Evolutionary conservation across 805 yeast genomes (phyloP).

Genomic region (Torulaspora microellipsoides): DNA sequence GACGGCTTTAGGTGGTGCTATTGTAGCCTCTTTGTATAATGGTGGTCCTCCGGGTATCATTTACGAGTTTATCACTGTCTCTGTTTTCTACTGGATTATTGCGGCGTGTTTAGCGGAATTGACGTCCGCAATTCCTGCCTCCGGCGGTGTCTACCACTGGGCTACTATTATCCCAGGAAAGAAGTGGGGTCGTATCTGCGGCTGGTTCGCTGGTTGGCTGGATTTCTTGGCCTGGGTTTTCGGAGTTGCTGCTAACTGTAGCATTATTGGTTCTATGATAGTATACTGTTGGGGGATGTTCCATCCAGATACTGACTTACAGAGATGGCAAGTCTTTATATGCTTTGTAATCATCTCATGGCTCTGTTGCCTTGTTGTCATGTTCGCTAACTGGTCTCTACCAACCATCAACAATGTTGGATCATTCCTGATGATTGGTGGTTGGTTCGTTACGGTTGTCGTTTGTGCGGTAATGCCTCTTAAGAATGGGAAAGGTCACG

Average conservation of each 20-base stretch:
- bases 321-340: conserved; percentile 6
- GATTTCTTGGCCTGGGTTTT: conserved; percentile 7
- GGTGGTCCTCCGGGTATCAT: conserved; percentile 9
- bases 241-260: conserved; percentile 6
- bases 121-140: conserved; percentile 6
- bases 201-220: conserved; percentile 10
- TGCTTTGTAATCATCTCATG: conserved; percentile 3
- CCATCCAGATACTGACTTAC: conserved; percentile 1
- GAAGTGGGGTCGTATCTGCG: conserved; percentile 7
- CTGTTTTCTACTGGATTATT: conserved; percentile 8
- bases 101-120: conserved; percentile 8
- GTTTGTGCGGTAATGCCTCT: conserved; percentile 9
- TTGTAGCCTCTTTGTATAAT: conserved; percentile 7
- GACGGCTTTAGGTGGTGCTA: conserved; percentile 11
- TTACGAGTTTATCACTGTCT: conserved; percentile 6
- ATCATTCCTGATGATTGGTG: conserved; percentile 6
- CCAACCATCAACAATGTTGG: conserved; percentile 6
- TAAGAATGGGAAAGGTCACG: conserved; percentile 4
- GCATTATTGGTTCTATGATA: conserved; percentile 4
- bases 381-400: conserved; percentile 7
- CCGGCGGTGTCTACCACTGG: conserved; percentile 9
- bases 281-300: conserved; percentile 5
- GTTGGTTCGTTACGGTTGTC: conserved; percentile 8
- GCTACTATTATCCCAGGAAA: conserved; percentile 5
- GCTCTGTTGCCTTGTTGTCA: conserved; percentile 5